Base-by-base conservation (phyloP, 2,329 filamentous ascomycete genomes). In the Bipolaris victoriae region DNA sequence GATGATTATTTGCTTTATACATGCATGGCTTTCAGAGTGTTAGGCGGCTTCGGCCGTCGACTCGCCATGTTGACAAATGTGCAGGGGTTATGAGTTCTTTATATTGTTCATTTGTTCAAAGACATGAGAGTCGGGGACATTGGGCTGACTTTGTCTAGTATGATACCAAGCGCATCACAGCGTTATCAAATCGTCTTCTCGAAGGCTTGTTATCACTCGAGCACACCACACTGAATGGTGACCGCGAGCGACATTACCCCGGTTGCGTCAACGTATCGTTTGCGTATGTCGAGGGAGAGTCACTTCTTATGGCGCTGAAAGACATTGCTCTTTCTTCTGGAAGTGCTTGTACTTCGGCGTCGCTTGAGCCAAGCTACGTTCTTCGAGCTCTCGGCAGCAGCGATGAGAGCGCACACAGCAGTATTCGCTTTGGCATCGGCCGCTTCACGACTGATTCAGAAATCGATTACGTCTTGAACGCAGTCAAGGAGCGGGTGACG, bases 251-350 rank as follows among this genome's bases (percentile, higher is more conserved):
- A 50, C 96, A 96, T 77, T 99, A 99, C 76, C 92, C 95, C 1
- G 95, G 95, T 62, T 99, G 95, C 69, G 94, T 99, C 60, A 99
- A 99, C 77, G 90, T 99, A 10, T 99, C 95, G 0, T 99, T 99
- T 73, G 94, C 95, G 33, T 99, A 99, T 71, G 92, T 99, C 4
- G 95, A 99, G 79, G 95, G 95, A 66, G 95, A 99, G 79, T 98
- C 95, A 2, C 88, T 99, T 1, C 84, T 99, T 62, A 99, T 99
- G 95, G 95, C 95, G 0, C 81, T 99, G 44, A 99, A 99, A 80
- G 95, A 99, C 68, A 97, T 99, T 77, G 95, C 95, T 0, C 82
- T 99, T 35, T 98, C 94, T 6, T 99, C 95, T 0, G 95, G 95
- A 55, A 97, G 92, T 72, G 95, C 95, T 5, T 99, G 95, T 80